Base-by-base conservation (phyloP, 2,329 filamentous ascomycete species). In the Cercospora sp. region DNA sequence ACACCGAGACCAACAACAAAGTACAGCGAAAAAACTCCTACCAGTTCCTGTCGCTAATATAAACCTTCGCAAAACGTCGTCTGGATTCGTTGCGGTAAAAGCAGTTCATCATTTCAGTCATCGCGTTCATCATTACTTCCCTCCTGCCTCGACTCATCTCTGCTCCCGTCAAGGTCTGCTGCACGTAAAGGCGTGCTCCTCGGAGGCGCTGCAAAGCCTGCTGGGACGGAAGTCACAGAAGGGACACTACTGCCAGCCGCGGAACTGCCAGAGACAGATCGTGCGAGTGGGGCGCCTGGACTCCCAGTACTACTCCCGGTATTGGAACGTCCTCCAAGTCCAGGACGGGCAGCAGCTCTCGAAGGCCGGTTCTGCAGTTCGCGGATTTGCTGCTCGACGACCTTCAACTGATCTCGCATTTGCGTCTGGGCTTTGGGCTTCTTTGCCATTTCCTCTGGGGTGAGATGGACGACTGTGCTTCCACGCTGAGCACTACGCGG, bases 401-500 rank as follows among this genome's bases (percentile, higher is more conserved):
- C 71, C 33, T 67, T 55, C 51, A 70, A 39, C 63, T 70, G 66
- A 10, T 65, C 59, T 30, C 64, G 60, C 69, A 72, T 71, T 7
- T 72, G 62, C 6, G 45, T 61, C 51, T 71, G 68, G 13, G 68
- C 66, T 7, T 64, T 60, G 7, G 68, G 66, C 53, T 73, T 72
- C 64, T 70, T 70, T 12, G 71, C 70, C 73, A 76, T 73, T 18
- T 77, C 64, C 16, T 55, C 53, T 9, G 45, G 42, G 4, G 42
- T 36, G 3, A 77, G 64, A 57, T 72, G 73, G 9, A 74, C 72
- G n/a, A 75, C 75, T 1, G 75, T 77, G 3, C 59, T 60, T 13
- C 70, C 26, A 20, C 67, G 63, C 13, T 69, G 64, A 10, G 66
- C 62, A 53, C 70, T 73, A 48, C 67, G 68, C 1, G 74, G 72